These are phyloP conservation scores for Wilhelminamyces savonicus DNA, from an alignment of 805 yeast genomes.

Conservation along the genomic window DNA sequence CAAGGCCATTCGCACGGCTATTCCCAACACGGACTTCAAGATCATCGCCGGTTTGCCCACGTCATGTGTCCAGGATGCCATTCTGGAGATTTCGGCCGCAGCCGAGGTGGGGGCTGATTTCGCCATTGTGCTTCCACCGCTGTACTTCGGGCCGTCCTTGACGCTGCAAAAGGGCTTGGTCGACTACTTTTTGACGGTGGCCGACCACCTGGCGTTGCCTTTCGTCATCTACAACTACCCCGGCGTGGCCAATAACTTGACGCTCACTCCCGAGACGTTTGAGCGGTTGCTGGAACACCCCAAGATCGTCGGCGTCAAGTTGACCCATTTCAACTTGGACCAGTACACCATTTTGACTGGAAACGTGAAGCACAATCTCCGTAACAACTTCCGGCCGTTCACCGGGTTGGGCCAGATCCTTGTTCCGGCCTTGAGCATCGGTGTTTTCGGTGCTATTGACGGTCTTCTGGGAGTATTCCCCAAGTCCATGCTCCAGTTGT, in stretches of 20 bases:
- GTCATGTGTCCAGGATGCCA: neutral
- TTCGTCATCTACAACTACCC: constrained; percentile 1
- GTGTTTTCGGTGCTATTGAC: neutral
- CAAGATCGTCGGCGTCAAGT: constrained; percentile 2
- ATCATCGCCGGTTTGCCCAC: neutral
- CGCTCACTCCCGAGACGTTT: neutral
- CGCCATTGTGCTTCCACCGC: constrained; percentile 1
- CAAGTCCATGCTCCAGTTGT: no score
- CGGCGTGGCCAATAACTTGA: neutral
- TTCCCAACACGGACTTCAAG: neutral
- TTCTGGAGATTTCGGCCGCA: neutral
- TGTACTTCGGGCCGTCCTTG: constrained; percentile 1
- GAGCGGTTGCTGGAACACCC: neutral
- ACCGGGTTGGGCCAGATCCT: constrained; percentile 2
- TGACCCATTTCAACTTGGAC: neutral
- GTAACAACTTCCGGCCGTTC: neutral
- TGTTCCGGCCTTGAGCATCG: constrained; percentile 1
- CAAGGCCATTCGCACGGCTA: neutral
- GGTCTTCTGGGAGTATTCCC: neutral
- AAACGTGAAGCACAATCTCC: no score
- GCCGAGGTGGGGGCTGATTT: neutral
- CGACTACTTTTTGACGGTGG: neutral
- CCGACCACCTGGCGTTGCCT: constrained; percentile 1
- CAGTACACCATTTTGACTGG: neutral
- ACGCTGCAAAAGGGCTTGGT: neutral